Evolutionary conservation across 805 yeast genomes (phyloP), one percentile per base, ranked within the genome.

Genomic region (Myxozyma nipponensis): DNA sequence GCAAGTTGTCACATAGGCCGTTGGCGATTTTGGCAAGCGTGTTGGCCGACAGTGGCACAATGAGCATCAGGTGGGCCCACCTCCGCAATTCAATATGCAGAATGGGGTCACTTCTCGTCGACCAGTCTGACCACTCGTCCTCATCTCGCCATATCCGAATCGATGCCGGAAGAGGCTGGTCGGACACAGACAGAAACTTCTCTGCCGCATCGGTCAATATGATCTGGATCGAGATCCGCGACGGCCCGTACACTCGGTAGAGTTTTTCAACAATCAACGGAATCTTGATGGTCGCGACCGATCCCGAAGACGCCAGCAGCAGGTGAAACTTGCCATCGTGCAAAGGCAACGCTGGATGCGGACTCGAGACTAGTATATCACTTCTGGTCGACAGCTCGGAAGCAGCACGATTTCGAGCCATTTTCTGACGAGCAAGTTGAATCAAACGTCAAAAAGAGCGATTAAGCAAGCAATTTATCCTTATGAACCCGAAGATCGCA

Each of bases 111-210:
- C 82, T 74, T 54, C 95, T 76, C 15, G 38, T 42, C 60, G 82
- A 82, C 84, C 97, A 91, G n/a, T 83, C 80, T 30, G 72, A 72
- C 98, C 98, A 91, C 69, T 91, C 98, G 66, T 93, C 98, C 51
- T 78, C 77, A 64, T 93, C 97, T 63, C 90, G 77, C 98, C 98
- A 91, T 17, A 90, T 79, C 54, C 82, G 83, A 22, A 89, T 87
- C 60, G 83, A 83, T 17, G 83, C 75, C 21, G 89, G 77, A 28
- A 72, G 80, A 68, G 68, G 57, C 23, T 71, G 63, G 44, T 63
- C 59, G 13, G 65, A 61, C 7, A 61, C 64, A 13, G 65, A 70
- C 35, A 72, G 77, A 52, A 95, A 91, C 64, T 86, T 90, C 54
- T 84, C 88, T 0, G 97, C 95, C 1, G 95, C 79, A 52, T 81